Conservation (phyloP, 2,329 filamentous ascomycete species). For the Lasiodiplodia sp. region DNA sequence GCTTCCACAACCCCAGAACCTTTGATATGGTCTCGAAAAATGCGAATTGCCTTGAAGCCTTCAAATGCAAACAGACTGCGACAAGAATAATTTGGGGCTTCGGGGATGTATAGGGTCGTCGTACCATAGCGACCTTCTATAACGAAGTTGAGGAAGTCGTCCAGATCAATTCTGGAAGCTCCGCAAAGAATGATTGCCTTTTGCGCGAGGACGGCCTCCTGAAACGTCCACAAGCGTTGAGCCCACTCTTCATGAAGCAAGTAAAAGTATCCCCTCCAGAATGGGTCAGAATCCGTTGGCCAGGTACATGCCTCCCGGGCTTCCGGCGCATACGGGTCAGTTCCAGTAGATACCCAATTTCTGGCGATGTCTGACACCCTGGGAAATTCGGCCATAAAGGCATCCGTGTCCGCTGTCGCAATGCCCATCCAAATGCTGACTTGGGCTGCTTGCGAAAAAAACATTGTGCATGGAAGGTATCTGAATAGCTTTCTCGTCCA, state of each 20-base stretch:
- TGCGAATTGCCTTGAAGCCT: fast-evolving
- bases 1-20: no score
- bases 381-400: neutral
- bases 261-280: neutral
- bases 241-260: neutral
- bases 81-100: fast-evolving
- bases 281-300: neutral
- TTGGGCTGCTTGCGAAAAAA: neutral
- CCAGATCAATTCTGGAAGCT: neutral
- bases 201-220: neutral
- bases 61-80: fast-evolving
- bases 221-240: neutral
- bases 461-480: neutral
- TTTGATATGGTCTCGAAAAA: fast-evolving
- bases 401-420: neutral
- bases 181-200: neutral
- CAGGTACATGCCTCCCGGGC: fast-evolving
- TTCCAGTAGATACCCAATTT: neutral
- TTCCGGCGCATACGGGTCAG: neutral
- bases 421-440: neutral
- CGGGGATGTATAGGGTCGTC: neutral
- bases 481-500: slow-evolving; percentile 27
- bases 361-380: neutral
- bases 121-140: fast-evolving
- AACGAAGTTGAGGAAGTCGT: neutral